Base-by-base conservation (phyloP, 2,329 filamentous ascomycete genomes). In the Calonectria hongkongensis region DNA sequence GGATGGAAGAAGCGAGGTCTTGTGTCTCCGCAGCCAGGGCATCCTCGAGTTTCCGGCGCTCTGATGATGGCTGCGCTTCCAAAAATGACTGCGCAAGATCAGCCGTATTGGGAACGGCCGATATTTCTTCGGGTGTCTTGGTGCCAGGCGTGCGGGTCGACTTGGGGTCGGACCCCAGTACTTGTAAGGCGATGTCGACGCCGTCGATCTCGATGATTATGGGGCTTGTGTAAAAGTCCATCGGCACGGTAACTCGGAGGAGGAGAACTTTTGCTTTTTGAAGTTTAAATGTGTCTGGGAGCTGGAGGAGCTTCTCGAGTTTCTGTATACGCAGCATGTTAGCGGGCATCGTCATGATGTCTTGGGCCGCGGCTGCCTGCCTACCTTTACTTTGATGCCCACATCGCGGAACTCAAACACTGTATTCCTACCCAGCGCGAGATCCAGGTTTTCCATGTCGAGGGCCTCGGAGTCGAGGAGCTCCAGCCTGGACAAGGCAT, bases 391-490 rank as follows among this genome's bases (percentile, higher is more conserved):
- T 82, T 93, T 94, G 75, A 98, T 87, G 2, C 94, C 95, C 71
- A 98, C 93, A 88, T 98, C 94, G 78, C 93, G 92, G 78, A 98
- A 92, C 83, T 98, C 96, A 54, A 98, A 89, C 0, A 94, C 93
- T 48, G 93, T 97, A 76, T 93, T 93, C 83, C 93, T 92, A 41
- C 97, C 97, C 84, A 95, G 91, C 56, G 92, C 92, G 77, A 98
- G 91, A 78, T 97, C 95, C 75, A 98, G 86, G 77, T 95, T 95
- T 76, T 97, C 95, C 74, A 97, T 89, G 80, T 98, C 94, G 77
- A 98, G 87, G 15, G 94, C 93, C 81, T 97, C 94, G 70, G 95
- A 94, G 81, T 98, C 97, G 72, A 99, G 91, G 68, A 98, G 89
- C 78, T 98, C 95, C 72, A 98, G 89, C 71, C 93, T 92, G 28